Evolutionary conservation across 371 early-diverging fungal genomes (phyloP).

Genomic region (Sporodiniella umbellata): DNA sequence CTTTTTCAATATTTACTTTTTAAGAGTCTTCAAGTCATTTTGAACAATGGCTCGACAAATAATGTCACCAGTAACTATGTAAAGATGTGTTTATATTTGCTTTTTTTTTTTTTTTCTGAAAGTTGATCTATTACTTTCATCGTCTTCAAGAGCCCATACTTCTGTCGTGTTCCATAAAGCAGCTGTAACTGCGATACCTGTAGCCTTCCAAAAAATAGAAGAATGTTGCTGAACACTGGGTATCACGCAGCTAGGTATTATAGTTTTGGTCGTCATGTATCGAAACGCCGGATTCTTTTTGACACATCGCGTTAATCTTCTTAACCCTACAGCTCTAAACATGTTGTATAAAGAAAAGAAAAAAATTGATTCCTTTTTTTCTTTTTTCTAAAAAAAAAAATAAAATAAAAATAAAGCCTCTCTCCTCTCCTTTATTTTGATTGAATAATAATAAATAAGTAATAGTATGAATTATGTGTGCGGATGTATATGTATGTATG

Average conservation of each 20-base stretch:
- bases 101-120: not conserved
- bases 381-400: too few species aligned
- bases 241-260: constrained; percentile 1
- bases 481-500: too few species aligned
- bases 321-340: too few species aligned
- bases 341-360: too few species aligned
- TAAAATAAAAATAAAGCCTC: too few species aligned
- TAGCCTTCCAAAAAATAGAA: not conserved
- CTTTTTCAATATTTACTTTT: constrained; percentile 21
- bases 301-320: too few species aligned
- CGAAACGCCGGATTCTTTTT: too few species aligned
- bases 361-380: too few species aligned
- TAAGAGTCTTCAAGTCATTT: constrained; percentile 33
- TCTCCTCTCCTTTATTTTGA: too few species aligned
- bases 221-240: not conserved
- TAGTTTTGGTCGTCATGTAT: not conserved
- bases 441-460: too few species aligned
- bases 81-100: not conserved
- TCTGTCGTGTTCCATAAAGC: constrained; percentile 1
- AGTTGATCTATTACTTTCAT: constrained; percentile 18
- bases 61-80: constrained; percentile 30
- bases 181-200: not conserved
- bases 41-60: constrained; percentile 47
- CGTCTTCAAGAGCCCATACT: constrained; percentile 19
- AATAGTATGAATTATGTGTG: too few species aligned